Percentiles rank a stretch among this genome's conserved stretches.
phyloP scores from a whole-genome alignment of 2,329 filamentous ascomycete genomes.

The Fusarium verrucosum region DNA sequence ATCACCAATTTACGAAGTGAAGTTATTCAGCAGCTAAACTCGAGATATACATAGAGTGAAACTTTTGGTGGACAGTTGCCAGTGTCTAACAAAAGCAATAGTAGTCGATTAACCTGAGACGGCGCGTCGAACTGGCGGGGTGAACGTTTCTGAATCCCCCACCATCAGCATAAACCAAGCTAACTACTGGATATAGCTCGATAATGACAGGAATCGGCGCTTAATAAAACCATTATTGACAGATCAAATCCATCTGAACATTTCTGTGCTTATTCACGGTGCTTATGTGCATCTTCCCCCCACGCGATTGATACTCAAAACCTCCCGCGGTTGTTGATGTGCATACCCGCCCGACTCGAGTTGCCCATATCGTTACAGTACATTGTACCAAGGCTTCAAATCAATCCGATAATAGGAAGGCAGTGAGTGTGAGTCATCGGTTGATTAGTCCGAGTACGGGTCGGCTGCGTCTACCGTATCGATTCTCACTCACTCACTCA shows the following conservation, averaged over 20 bases:
- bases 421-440: conserved; percentile 28
- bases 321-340: not conserved
- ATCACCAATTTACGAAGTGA: not conserved
- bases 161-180: not conserved
- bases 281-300: conserved; percentile 7
- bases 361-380: not conserved
- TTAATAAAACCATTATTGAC: not conserved
- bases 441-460: conserved; percentile 13
- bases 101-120: conserved; percentile 9
- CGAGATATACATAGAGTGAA: not conserved
- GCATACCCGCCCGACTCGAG: conserved; percentile 1
- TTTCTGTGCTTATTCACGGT: conserved; percentile 3
- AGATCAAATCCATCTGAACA: not conserved
- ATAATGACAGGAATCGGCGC: conserved; percentile 9
- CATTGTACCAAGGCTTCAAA: not conserved
- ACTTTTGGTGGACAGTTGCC: conserved; percentile 4
- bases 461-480: conserved; percentile 6
- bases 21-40: not conserved
- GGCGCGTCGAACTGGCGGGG: conserved; percentile 29
- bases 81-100: not conserved
- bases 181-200: conserved; percentile 6
- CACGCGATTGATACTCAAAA: conserved; percentile 27
- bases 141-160: conserved; percentile 11
- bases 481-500: no score
- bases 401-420: conserved; percentile 22